These are phyloP conservation scores for Starmerella bombicola DNA, from an alignment of 805 yeast species.

Conservation along the genomic window DNA sequence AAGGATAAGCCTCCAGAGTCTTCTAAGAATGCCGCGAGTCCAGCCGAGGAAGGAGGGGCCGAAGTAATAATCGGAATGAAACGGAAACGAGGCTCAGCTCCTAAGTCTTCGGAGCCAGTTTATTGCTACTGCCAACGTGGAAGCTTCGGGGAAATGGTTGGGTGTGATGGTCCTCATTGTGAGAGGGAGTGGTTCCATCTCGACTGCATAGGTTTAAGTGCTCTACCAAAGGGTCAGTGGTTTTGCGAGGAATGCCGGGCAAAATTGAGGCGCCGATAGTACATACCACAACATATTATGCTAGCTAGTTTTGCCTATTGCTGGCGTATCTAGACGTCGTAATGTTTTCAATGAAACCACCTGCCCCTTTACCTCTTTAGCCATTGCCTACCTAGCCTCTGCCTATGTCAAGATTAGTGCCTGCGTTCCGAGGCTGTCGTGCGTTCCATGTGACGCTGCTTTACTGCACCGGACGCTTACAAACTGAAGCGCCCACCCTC, in stretches of 20 bases:
- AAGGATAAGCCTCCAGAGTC: background rate
- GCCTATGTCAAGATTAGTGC: too few relatives aligned
- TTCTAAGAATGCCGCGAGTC: conserved; percentile 2
- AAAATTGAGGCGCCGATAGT: conserved; percentile 13
- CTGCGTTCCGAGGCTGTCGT: too few relatives aligned
- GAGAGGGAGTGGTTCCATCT: conserved; percentile 92
- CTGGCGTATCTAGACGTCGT: too few relatives aligned
- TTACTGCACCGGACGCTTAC: too few relatives aligned
- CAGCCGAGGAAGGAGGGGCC: conserved; percentile 24
- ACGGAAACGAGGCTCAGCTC: conserved; percentile 16
- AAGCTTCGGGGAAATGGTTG: conserved; percentile 98
- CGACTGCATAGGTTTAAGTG: conserved; percentile 77
- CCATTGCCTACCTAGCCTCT: too few relatives aligned
- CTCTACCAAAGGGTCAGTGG: conserved; percentile 81
- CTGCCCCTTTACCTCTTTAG: too few relatives aligned
- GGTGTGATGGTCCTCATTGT: conserved; percentile 91
- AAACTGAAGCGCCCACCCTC: too few relatives aligned
- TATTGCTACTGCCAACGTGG: conserved; percentile 96
- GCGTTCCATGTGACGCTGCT: too few relatives aligned
- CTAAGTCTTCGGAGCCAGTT: conserved; percentile 47
- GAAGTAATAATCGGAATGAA: conserved; percentile 11
- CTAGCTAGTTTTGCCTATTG: too few relatives aligned
- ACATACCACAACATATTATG: too few relatives aligned
- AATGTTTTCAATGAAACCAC: too few relatives aligned
- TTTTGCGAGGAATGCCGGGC: conserved; percentile 53